Conservation (phyloP, 2,329 filamentous ascomycete species). For the Hypoxylon sp. region DNA sequence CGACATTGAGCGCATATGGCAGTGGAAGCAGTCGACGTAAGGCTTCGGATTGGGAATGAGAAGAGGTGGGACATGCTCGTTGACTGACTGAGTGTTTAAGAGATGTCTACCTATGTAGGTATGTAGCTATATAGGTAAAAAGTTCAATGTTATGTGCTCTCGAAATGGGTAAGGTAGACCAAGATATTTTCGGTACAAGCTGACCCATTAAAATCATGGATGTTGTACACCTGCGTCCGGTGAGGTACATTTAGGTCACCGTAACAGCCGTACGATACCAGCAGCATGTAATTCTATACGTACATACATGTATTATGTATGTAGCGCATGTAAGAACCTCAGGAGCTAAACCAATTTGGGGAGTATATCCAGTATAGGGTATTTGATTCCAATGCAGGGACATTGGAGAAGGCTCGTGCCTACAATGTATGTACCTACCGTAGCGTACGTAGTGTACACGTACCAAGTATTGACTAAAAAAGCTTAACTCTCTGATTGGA, state of each 20-base stretch:
- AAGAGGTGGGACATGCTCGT: conserved; percentile 44
- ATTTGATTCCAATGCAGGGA: conserved; percentile 3
- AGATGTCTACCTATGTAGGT: neutral
- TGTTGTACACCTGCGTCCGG: neutral
- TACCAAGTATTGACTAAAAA: neutral
- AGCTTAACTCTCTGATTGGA: neutral
- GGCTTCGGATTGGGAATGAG: conserved; percentile 27
- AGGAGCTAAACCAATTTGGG: neutral
- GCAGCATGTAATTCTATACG: too few species aligned
- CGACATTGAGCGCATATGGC: conserved; percentile 64
- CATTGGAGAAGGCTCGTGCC: neutral
- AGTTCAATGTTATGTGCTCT: neutral
- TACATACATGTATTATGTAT: neutral
- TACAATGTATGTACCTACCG: too few species aligned
- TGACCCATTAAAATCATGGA: neutral
- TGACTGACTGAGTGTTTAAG: neutral
- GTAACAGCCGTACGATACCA: too few species aligned
- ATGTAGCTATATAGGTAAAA: too few species aligned
- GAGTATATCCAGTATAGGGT: neutral
- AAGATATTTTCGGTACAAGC: neutral
- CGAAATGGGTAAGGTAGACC: neutral
- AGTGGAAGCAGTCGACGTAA: conserved; percentile 29
- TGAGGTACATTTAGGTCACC: neutral
- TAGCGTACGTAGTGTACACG: too few species aligned
- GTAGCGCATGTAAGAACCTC: neutral